phyloP scores from a whole-genome alignment of 2,329 filamentous ascomycete genomes.

The Capronia coronata region DNA sequence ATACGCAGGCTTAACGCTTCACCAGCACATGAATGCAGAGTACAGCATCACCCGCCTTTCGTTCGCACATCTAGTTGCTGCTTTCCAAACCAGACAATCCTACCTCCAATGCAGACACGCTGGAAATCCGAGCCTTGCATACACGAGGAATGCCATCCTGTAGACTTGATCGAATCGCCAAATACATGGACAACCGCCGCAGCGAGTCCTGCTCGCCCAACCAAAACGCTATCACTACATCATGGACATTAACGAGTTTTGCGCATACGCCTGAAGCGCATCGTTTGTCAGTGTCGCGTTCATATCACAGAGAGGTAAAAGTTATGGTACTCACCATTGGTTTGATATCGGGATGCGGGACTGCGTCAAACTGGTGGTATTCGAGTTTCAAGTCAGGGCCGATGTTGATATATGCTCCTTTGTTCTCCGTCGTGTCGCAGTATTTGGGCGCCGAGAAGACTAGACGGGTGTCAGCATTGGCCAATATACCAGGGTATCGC shows the following conservation, averaged over 20 bases:
- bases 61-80: background rate
- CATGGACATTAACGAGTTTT: constrained; percentile 33
- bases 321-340: constrained; percentile 59
- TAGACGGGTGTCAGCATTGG: constrained; percentile 30
- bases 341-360: constrained; percentile 90
- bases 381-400: constrained; percentile 83
- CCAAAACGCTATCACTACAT: constrained; percentile 13
- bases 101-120: background rate
- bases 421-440: constrained; percentile 96
- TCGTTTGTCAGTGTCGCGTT: constrained; percentile 2
- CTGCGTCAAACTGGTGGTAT: constrained; percentile 91
- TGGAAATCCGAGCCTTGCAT: too few relatives aligned
- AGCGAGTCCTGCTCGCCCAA: background rate
- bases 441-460: constrained; percentile 98
- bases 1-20: background rate
- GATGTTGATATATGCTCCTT: constrained; percentile 97
- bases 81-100: background rate
- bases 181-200: background rate
- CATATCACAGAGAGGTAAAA: background rate
- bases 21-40: too few relatives aligned
- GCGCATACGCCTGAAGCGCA: constrained; percentile 41
- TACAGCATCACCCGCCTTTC: background rate
- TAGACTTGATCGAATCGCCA: too few relatives aligned
- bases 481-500: too few relatives aligned
- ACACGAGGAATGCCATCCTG: too few relatives aligned